Evolutionary conservation across 306 rosid genomes (phyloP), one percentile per base, ranked within the genome.

Genomic region (Fragaria nilgerrensis): DNA sequence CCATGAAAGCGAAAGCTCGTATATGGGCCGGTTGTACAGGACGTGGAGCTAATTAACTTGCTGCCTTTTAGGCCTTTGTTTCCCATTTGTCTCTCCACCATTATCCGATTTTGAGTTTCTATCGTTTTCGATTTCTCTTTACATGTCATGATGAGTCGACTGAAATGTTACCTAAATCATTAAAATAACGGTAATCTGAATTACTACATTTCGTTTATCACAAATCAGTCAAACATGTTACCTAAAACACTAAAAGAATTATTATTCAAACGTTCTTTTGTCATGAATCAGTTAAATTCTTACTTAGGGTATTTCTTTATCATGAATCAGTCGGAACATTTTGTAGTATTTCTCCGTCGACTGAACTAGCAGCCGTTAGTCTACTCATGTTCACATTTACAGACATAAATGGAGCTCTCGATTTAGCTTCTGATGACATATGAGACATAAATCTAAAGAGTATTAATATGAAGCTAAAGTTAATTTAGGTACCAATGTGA

Each of bases 1-100:
- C 55, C 20, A 1, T n/a, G 84, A 76, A 72, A 83, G 32, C 1
- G 86, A 79, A 25, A 36, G 76, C 2, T 37, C 0, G 77, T 68
- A 37, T 68, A 37, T 64, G 70, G 62, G 45, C 49, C 14, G 47
- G n/a, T n/a, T n/a, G n/a, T n/a, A n/a, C n/a, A n/a, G 12, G 34
- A 68, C 70, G 27, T 65, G 48, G 13, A 20, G 48, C 70, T 11
- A 72, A 36, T 67, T 12, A 41, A 27, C 3, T 32, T 16, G 75
- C 44, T 39, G 75, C 67, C 20, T n/a, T 58, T 70, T 61, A 62
- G 41, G 62, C 23, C 7, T 34, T 72, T 63, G 48, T 2, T 12
- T 48, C 34, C 25, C 47, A 1, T 7, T 69, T 29, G 63, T 44
- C 58, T 27, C 25, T 72, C 8, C 44, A 5, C 44, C 22, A 23